Conservation (phyloP, 768 basidiomycete genomes). For the Mycena sanguinolenta region DNA sequence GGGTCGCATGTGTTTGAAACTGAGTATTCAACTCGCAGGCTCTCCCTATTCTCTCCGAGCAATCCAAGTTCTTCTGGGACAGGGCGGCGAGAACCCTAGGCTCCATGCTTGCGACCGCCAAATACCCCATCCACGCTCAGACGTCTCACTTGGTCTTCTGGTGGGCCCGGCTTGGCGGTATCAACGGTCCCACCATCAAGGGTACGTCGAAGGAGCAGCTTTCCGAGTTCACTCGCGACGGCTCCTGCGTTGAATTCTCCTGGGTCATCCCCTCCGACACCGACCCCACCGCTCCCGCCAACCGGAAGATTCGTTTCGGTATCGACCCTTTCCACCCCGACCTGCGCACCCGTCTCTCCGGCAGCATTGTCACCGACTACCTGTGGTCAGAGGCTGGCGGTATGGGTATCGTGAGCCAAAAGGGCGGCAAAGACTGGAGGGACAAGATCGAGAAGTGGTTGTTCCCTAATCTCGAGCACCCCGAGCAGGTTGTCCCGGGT, state of each 20-base stretch:
- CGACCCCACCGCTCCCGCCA: slow-evolving; percentile 31
- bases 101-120: slow-evolving; percentile 35
- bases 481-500: slow-evolving; percentile 31
- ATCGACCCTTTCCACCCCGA: slow-evolving; percentile 39
- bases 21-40: slow-evolving; percentile 12
- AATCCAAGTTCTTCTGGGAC: slow-evolving; percentile 35
- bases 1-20: neutral
- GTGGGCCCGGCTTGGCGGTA: slow-evolving; percentile 38
- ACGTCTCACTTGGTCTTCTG: slow-evolving; percentile 35
- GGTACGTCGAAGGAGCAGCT: slow-evolving; percentile 27
- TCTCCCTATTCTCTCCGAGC: slow-evolving; percentile 31
- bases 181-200: slow-evolving; percentile 33
- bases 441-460: slow-evolving; percentile 35
- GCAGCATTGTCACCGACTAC: slow-evolving; percentile 33
- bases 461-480: slow-evolving; percentile 32
- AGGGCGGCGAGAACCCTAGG: slow-evolving; percentile 28
- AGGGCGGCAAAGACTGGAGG: slow-evolving; percentile 33
- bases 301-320: slow-evolving; percentile 33
- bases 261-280: slow-evolving; percentile 35
- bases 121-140: slow-evolving; percentile 36
- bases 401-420: slow-evolving; percentile 30
- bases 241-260: slow-evolving; percentile 36
- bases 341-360: slow-evolving; percentile 31
- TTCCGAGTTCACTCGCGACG: slow-evolving; percentile 35
- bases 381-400: slow-evolving; percentile 31